Base-by-base conservation (phyloP, 768 basidiomycete species). In the Leucogyrophana mollusca region DNA sequence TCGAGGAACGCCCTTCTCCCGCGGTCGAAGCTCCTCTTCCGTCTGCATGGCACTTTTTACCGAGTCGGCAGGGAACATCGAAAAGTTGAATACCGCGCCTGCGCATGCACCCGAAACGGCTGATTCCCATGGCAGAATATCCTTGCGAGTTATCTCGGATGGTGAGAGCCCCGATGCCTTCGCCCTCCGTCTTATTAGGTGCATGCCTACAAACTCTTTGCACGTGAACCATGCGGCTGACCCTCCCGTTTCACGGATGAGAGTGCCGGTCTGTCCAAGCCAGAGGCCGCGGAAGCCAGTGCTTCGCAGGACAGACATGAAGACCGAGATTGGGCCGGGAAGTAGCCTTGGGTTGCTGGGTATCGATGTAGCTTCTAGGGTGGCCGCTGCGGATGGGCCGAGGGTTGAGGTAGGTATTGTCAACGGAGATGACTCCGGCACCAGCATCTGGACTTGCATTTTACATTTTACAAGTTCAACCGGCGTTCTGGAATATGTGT, bases 1-100 rank as follows among this genome's bases (percentile, higher is more conserved):
- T 53, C 42, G 56, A 32, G 60, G 45, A 34, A 50, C 49, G 13
- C 62, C 56, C 47, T 56, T 64, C 35, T 68, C 66, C 22, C 73
- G 63, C 32, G 84, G 80, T 7, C 88, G 73, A 46, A 95, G 73
- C 66, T 96, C 94, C 43, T 89, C 87, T 62, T 87, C 88, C 0
- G 95, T 98, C 73, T 97, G 95, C 61, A 98, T 90, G 47, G 91
- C 79, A 52, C 87, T 90, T 76, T 98, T 98, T 57, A 97, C 78
- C 22, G 90, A 89, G 67, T 98, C 95, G 4, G 94, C 94, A 0
- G 95, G 95, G 74, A 94, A 97, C 43, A 95, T 73, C n/a, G 90
- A 77, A 57, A 94, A 69, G 53, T 90, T 94, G 69, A 90, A 95
- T 37, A 79, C 74, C 4, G 86, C 84, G 9, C 94, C 94, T 2